Conservation (phyloP, 2,329 filamentous ascomycete genomes). For the Diaporthe eres region DNA sequence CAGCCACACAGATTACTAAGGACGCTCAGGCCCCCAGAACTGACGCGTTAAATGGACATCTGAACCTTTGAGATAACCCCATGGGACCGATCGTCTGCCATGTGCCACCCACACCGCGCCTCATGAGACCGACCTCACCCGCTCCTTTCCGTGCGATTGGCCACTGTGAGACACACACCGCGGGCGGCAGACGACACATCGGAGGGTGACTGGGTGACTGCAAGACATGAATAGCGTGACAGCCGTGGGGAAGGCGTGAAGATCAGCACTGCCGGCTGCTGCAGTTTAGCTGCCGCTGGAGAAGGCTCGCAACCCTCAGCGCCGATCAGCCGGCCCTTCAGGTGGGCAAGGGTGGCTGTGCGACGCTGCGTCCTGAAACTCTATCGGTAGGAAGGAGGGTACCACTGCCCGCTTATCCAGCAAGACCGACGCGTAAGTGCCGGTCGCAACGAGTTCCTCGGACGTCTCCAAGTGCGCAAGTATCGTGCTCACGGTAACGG, state of each 20-base stretch:
- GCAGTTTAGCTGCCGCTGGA: constrained; percentile 12
- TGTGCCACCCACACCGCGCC: neutral
- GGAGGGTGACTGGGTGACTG: neutral
- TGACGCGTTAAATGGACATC: too few species aligned
- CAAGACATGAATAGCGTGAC: constrained; percentile 12
- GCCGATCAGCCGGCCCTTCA: constrained; percentile 31
- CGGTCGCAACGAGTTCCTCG: neutral
- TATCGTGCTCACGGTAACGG: neutral
- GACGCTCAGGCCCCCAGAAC: too few species aligned
- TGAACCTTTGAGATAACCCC: too few species aligned
- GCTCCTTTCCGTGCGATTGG: neutral
- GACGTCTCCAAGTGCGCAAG: constrained; percentile 14
- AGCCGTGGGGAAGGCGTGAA: neutral
- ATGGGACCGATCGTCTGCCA: constrained; percentile 16
- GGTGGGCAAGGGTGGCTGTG: constrained; percentile 29
- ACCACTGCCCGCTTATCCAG: neutral
- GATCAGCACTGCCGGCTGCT: constrained; percentile 4
- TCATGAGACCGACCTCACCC: constrained; percentile 11
- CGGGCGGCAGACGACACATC: constrained; percentile 9
- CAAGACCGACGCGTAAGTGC: constrained; percentile 19
- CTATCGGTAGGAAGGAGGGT: constrained; percentile 3
- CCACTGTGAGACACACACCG: constrained; percentile 1
- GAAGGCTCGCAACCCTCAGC: neutral
- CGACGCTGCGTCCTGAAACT: constrained; percentile 16
- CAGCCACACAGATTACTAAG: too few species aligned